A percentile compares a stretch with the other conserved stretches of the same genome.
These are phyloP conservation scores for Trypethelium eluteriae DNA, from an alignment of 495 filamentous ascomycete genomes.

Conservation along the genomic window DNA sequence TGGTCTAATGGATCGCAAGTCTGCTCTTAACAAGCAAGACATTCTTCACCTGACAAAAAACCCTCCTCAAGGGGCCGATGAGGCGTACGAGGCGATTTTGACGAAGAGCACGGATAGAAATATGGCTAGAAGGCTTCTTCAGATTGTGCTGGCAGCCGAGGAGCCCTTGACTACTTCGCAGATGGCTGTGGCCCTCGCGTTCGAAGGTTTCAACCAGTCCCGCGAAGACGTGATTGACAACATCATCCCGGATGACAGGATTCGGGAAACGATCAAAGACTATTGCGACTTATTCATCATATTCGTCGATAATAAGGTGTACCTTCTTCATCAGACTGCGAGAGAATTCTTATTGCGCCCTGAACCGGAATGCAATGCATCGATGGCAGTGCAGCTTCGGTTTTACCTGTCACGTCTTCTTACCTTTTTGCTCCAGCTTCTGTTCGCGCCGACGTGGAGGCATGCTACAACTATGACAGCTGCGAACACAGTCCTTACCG, in stretches of 20 bases:
- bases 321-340: conserved; percentile 14
- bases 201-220: neutral
- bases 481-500: neutral
- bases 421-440: neutral
- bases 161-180: neutral
- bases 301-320: neutral
- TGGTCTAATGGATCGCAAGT: neutral
- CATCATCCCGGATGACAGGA: neutral
- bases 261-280: neutral
- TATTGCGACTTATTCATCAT: conserved; percentile 32
- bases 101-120: neutral
- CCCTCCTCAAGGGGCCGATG: conserved; percentile 34
- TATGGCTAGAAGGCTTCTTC: neutral
- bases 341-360: conserved; percentile 13
- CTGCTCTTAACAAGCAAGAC: neutral
- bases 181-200: neutral
- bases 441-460: neutral
- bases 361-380: neutral
- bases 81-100: conserved; percentile 42
- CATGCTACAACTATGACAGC: neutral
- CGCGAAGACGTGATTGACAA: neutral
- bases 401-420: neutral
- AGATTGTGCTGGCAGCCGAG: neutral
- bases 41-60: neutral
- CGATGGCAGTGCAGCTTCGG: neutral